phyloP scores from a whole-genome alignment of 2,329 filamentous ascomycete genomes.

The Blastomyces emzantsi region DNA sequence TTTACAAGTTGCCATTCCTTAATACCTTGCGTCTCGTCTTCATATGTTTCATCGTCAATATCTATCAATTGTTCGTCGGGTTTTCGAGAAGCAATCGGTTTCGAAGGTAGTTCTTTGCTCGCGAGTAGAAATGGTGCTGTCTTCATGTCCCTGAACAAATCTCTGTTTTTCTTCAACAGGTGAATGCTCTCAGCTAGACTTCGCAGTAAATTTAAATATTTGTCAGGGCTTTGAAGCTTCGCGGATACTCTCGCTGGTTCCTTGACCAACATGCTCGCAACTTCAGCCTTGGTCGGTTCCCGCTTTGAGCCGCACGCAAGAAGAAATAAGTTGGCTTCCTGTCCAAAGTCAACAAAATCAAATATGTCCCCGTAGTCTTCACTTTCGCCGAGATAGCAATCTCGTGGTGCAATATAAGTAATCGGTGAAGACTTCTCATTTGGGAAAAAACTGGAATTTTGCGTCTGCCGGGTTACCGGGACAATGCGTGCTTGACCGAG shows the following conservation, averaged over 20 bases:
- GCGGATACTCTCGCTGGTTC: constrained; percentile 77
- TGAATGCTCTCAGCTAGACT: constrained; percentile 66
- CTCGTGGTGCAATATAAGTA: constrained; percentile 56
- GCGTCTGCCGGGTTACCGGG: constrained; percentile 47
- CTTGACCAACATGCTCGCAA: constrained; percentile 71
- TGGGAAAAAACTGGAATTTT: constrained; percentile 17
- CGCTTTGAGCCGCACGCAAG: constrained; percentile 81
- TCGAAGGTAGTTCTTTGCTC: constrained; percentile 58
- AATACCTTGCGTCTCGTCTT: constrained; percentile 56
- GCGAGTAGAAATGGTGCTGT: constrained; percentile 69
- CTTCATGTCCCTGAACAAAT: constrained; percentile 67
- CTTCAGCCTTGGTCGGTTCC: constrained; percentile 78
- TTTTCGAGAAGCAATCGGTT: constrained; percentile 17
- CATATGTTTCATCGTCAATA: constrained; percentile 40
- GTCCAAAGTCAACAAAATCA: constrained; percentile 91
- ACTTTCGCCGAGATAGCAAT: constrained; percentile 69
- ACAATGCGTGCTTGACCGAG: constrained; percentile 62
- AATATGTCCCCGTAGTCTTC: constrained; percentile 80
- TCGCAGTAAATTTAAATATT: constrained; percentile 75
- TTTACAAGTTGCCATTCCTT: constrained; percentile 70
- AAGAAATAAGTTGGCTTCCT: constrained; percentile 78
- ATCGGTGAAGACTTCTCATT: constrained; percentile 38
- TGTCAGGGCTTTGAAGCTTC: constrained; percentile 69
- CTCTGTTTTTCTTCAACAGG: constrained; percentile 66
- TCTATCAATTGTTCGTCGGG: constrained; percentile 15